Base-by-base conservation (phyloP, 139 green algal genomes). In the Parachlorella kessleri region DNA sequence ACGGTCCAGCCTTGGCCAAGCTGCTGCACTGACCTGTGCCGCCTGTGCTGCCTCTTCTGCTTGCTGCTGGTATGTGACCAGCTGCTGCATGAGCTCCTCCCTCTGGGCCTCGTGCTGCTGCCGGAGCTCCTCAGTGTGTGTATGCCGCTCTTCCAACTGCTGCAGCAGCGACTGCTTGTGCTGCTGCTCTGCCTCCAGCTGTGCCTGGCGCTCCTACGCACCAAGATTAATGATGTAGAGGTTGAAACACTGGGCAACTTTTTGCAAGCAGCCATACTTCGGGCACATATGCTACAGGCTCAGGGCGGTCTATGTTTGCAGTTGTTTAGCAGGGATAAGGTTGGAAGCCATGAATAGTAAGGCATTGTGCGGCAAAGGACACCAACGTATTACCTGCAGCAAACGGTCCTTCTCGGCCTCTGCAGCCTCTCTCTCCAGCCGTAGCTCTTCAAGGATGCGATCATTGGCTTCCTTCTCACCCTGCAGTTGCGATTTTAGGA, bases 351-450 rank as follows among this genome's bases (percentile, higher is more conserved):
- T n/a, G n/a, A n/a, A n/a, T n/a, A n/a, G n/a, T n/a, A n/a, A n/a
- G n/a, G n/a, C n/a, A n/a, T n/a, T n/a, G n/a, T n/a, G n/a, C n/a
- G n/a, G n/a, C n/a, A n/a, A n/a, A n/a, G n/a, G n/a, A n/a, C n/a
- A n/a, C n/a, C n/a, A n/a, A n/a, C n/a, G n/a, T n/a, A n/a, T n/a
- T n/a, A n/a, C n/a, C n/a, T 28, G 38, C 66, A 75, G 76, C 76
- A 70, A 42, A 4, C 48, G 66, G 40, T 55, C 38, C 48, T 48
- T 48, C 36, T 75, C 76, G 1, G 66, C 48, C 42, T 84, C 74
- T 54, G 75, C 54, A 6, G 69, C 48, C 69, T 86, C 33, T 14
- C 68, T 63, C 69, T 85, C 84, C 38, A 39, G 79, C 55, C 76
- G 64, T 63, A 88, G 55, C 28, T 82, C 77, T 23, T 74, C 70